These are phyloP conservation scores for Trichomonascaceae sp. DNA, from an alignment of 1,139 yeast species.

Conservation along the genomic window DNA sequence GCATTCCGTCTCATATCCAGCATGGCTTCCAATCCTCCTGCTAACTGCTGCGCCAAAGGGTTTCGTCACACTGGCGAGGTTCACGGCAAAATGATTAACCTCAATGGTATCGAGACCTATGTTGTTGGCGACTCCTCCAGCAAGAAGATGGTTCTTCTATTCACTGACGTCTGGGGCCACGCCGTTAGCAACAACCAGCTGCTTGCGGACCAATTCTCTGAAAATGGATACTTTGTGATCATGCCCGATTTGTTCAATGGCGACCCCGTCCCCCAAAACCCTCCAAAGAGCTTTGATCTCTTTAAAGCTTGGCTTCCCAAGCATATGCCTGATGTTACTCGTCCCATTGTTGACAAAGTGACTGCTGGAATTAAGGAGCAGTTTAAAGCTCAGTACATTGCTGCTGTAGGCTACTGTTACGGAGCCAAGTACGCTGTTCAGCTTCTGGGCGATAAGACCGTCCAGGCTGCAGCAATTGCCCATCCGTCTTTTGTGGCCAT, in stretches of 20 bases:
- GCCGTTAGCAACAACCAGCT: slow-evolving; percentile 40
- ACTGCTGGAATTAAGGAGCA: slow-evolving; percentile 25
- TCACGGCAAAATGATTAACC: slow-evolving; percentile 30
- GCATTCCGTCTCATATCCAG: too few species aligned
- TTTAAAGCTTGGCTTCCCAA: slow-evolving; percentile 38
- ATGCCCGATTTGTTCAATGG: slow-evolving; percentile 61
- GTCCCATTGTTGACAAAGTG: slow-evolving; percentile 32
- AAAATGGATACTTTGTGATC: slow-evolving; percentile 50
- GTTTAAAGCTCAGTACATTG: slow-evolving; percentile 38
- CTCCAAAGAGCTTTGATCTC: slow-evolving; percentile 23
- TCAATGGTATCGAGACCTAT: slow-evolving; percentile 43
- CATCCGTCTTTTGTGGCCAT: slow-evolving; percentile 65
- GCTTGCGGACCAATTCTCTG: slow-evolving; percentile 61
- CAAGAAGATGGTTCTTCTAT: slow-evolving; percentile 39
- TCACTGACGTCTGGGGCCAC: slow-evolving; percentile 61
- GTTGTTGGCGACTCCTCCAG: slow-evolving; percentile 36
- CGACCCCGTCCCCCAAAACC: slow-evolving; percentile 31
- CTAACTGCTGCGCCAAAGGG: slow-evolving; percentile 19
- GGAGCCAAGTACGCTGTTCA: slow-evolving; percentile 63
- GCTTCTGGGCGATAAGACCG: slow-evolving; percentile 32
- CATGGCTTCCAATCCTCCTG: slow-evolving; percentile 23
- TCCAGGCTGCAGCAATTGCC: slow-evolving; percentile 55
- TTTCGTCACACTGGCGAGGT: slow-evolving; percentile 24
- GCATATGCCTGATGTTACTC: slow-evolving; percentile 39
- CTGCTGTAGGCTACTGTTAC: slow-evolving; percentile 67